A percentile compares a stretch with the other conserved stretches of the same genome.
Conservation (phyloP, 106 monocot genomes). For the Dioscorea zingiberensis region DNA sequence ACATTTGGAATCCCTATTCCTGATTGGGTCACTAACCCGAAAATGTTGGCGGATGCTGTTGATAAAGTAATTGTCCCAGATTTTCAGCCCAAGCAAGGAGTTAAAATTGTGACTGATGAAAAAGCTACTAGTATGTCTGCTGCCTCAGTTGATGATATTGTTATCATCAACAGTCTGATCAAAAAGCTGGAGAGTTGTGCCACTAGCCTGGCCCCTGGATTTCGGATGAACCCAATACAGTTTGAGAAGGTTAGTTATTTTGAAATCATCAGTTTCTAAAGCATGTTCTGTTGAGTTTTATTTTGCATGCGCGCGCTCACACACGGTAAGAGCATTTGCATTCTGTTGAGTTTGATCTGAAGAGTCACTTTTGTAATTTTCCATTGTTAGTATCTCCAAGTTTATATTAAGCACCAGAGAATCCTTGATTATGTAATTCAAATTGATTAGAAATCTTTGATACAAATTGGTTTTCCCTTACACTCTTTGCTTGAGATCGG, state of each 20-base stretch:
- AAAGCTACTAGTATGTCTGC: conserved; percentile 59
- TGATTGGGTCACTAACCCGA: conserved; percentile 57
- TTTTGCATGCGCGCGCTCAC: too few relatives aligned
- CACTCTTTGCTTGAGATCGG: too few relatives aligned
- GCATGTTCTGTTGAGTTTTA: too few relatives aligned
- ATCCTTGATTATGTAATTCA: too few relatives aligned
- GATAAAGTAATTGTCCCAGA: conserved; percentile 60
- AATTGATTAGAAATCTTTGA: too few relatives aligned
- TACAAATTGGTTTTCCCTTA: too few relatives aligned
- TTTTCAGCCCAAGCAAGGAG: conserved; percentile 69
- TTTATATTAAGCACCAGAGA: too few relatives aligned
- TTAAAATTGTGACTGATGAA: conserved; percentile 84
- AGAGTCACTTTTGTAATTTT: too few relatives aligned
- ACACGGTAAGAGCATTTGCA: too few relatives aligned
- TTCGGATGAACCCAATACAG: conserved; percentile 76
- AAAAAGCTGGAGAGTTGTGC: conserved; percentile 55
- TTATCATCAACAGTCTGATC: conserved; percentile 62
- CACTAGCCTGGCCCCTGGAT: conserved; percentile 53
- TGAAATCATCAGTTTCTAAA: neutral
- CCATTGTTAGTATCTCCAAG: too few relatives aligned
- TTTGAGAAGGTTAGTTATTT: conserved; percentile 74
- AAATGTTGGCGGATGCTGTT: conserved; percentile 53
- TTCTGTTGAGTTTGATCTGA: too few relatives aligned
- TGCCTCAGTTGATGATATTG: conserved; percentile 68
- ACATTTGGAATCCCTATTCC: conserved; percentile 67